Evolutionary conservation across 1,284 basidiomycete species (phyloP), one percentile per base, ranked within the genome.

Genomic region (Pseudozyma sp.): DNA sequence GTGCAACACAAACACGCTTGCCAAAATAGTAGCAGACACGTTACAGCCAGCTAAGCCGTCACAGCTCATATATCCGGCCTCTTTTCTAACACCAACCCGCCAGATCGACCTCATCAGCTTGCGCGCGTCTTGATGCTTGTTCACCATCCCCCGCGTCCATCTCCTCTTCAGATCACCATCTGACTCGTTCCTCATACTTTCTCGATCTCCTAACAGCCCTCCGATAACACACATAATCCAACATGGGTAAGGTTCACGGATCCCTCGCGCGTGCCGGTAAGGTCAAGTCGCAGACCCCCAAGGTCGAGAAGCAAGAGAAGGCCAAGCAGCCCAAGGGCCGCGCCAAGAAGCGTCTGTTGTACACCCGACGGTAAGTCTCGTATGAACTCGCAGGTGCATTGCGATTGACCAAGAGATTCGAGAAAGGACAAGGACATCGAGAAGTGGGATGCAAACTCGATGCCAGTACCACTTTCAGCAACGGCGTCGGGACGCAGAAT

Each of bases 211-310:
- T 11, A 42, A 13, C 67, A 69, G 62, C 60, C 63, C 57, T 56
- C 64, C 68, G 55, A 64, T 68, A 73, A 68, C 58, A 71, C 58
- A 71, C 64, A 70, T 68, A 74, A 56, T 67, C 52, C 77, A 82
- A 75, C 52, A 88, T 87, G 87, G 87, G 87, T 84, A 88, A 88
- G 85, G 96, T 97, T 88, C 95, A 98, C 92, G 95, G 96, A 87
- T 97, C 95, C 86, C 94, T 98, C 88, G 95, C 95, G 87, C 95
- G 96, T 90, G 95, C 94, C 87, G 95, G 94, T 87, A 97, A 98
- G 91, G 95, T 98, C 90, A 97, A 94, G 89, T 93, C 92, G 83
- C 94, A 97, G 88, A 92, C 91, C 85, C 95, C 95, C 84, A 81
- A 80, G 79, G 94, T 96, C 86, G 94, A 96, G 85, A 90, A 92